Conservation (phyloP, 1,139 yeast genomes). For the Diutina pseudorugosa region DNA sequence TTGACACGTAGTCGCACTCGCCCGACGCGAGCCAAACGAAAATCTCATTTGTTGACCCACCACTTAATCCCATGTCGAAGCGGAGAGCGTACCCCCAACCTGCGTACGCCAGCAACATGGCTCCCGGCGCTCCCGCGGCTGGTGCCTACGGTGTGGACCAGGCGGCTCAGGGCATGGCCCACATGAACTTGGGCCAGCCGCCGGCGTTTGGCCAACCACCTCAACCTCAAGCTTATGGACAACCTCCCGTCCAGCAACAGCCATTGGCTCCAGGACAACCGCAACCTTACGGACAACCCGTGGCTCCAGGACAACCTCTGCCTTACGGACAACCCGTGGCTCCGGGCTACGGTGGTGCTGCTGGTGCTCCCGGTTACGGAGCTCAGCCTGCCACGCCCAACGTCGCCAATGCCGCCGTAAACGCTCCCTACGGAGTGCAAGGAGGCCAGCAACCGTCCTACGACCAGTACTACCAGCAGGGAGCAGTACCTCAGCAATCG, state of each 20-base stretch:
- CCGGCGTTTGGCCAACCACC: constrained; percentile 5
- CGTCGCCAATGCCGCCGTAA: neutral
- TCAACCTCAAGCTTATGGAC: constrained; percentile 5
- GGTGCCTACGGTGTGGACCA: constrained; percentile 19
- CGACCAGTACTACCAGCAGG: constrained; percentile 3
- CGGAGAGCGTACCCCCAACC: constrained; percentile 60
- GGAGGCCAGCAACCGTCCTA: neutral
- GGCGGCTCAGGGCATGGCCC: constrained; percentile 26
- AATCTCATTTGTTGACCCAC: neutral
- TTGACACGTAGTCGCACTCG: neutral
- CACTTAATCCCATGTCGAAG: constrained; percentile 10
- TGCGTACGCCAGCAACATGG: constrained; percentile 36
- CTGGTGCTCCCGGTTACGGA: neutral
- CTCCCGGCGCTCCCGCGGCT: constrained; percentile 12
- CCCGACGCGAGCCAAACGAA: neutral
- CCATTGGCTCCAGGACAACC: neutral
- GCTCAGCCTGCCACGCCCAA: neutral
- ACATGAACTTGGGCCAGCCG: constrained; percentile 18
- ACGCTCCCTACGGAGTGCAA: constrained; percentile 1
- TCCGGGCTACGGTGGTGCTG: neutral
- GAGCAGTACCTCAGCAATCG: neutral
- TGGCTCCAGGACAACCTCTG: neutral
- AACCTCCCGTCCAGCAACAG: neutral
- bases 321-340: neutral
- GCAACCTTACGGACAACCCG: neutral